A percentile compares a stretch with the other conserved stretches of the same genome.
Evolutionary conservation across 371 early-diverging fungal species (phyloP).

Genomic region (Actinomortierella wolfii): DNA sequence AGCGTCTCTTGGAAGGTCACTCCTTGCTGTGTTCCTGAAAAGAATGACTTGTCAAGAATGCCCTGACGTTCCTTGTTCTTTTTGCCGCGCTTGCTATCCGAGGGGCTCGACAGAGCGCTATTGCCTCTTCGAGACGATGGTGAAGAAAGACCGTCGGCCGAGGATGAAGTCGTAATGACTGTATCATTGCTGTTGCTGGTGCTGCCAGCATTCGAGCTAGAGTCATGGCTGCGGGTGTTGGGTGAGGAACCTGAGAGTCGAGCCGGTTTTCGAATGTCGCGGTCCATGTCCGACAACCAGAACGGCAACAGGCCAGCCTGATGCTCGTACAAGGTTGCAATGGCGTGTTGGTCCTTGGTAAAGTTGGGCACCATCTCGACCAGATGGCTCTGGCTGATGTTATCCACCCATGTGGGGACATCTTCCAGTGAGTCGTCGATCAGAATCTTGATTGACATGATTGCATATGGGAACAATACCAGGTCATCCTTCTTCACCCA

Average conservation of each 20-base stretch:
- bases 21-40: too few relatives aligned
- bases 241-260: conserved; percentile 23
- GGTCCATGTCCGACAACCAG: conserved; percentile 78
- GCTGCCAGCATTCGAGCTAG: conserved; percentile 36
- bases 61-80: too few relatives aligned
- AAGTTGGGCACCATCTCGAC: conserved; percentile 98
- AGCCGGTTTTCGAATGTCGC: conserved; percentile 60
- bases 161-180: too few relatives aligned
- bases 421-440: conserved; percentile 70
- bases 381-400: conserved; percentile 83
- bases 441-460: conserved; percentile 95
- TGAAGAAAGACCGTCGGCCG: too few relatives aligned
- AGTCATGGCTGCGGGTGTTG: conserved; percentile 18
- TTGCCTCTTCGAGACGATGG: too few relatives aligned
- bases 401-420: conserved; percentile 91
- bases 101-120: too few relatives aligned
- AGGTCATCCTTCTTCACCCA: conserved; percentile 78
- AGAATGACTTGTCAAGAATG: too few relatives aligned
- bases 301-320: conserved; percentile 92
- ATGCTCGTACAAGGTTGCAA: conserved; percentile 84
- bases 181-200: too few relatives aligned
- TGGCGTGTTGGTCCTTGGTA: conserved; percentile 97
- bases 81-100: too few relatives aligned
- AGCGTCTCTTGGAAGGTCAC: conserved; percentile 1
- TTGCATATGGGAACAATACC: conserved; percentile 92